phyloP scores from a whole-genome alignment of 306 rosid species.

The Quercus ilex region DNA sequence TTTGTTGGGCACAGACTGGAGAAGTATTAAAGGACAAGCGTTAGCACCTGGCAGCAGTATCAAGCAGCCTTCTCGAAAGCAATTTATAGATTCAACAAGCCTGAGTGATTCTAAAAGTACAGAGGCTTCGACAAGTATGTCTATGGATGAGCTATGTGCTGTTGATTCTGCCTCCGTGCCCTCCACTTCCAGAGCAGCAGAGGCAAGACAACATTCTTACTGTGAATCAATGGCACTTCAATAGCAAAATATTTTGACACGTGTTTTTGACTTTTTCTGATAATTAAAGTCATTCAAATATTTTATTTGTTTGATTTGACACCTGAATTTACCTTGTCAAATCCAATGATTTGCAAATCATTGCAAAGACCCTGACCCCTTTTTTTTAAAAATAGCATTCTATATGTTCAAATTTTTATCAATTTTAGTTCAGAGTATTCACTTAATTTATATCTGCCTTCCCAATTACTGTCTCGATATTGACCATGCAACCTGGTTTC shows the following conservation, averaged over 20 bases:
- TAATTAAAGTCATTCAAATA: neutral
- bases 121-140: conserved; percentile 79
- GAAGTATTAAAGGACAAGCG: conserved; percentile 80
- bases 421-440: neutral
- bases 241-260: neutral
- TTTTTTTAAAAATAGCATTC: neutral
- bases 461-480: conserved; percentile 4
- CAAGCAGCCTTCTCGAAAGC: conserved; percentile 71
- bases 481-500: conserved; percentile 22
- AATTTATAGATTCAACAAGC: conserved; percentile 61
- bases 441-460: neutral
- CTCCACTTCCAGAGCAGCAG: conserved; percentile 79
- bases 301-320: neutral
- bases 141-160: conserved; percentile 65
- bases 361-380: neutral
- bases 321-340: neutral
- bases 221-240: neutral
- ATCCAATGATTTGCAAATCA: neutral
- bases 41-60: conserved; percentile 56
- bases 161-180: conserved; percentile 76
- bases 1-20: conserved; percentile 68
- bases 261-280: neutral
- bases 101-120: conserved; percentile 80
- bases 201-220: conserved; percentile 45
- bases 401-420: neutral